Evolutionary conservation across 441 rosid genomes (phyloP), one percentile per base, ranked within the genome.

Genomic region (Arabidopsis lyrata): DNA sequence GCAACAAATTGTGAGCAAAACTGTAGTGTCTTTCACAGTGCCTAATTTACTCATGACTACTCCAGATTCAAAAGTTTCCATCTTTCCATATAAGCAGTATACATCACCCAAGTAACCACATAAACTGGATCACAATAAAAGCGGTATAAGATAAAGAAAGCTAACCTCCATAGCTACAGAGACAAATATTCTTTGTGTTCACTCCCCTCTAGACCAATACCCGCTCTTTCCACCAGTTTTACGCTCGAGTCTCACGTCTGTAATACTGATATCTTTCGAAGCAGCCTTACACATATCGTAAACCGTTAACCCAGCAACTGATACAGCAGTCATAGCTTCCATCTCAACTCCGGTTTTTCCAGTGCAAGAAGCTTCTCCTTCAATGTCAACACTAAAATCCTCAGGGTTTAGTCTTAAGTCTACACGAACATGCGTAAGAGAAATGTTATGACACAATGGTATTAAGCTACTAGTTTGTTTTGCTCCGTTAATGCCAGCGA

Each of bases 201-300:
- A 77, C 50, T 41, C 77, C 38, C 50, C 71, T 81, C 90, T 81
- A 58, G 59, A 82, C 97, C 96, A 92, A 61, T 77, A 79, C 29
- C 97, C 96, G 7, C 93, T 92, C 78, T 90, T 92, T 52, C 98
- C 99, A 56, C 99, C 98, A 69, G 86, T 81, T 83, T 92, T 95
- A 41, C 66, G 18, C 63, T 88, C 91, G 14, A 94, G 94, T 78
- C 69, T 77, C 38, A 90, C 79, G 49, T 83, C 81, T 1, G 91
- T 86, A 39, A 92, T 83, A 60, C 66, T 74, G 14, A 95, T 88
- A 66, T 83, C 94, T 81, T 92, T 90, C 0, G 97, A 95, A 63
- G 96, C 96, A 78, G 96, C 99, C 82, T 95, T 90, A 81, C 99
- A 92, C 99, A 92, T 95, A 68, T 95, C 99, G 41, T 95, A 89